A percentile compares a stretch with the other conserved stretches of the same genome.
Evolutionary conservation across 345 rosid genomes (phyloP).

Genomic region (Dipteronia dyeriana): DNA sequence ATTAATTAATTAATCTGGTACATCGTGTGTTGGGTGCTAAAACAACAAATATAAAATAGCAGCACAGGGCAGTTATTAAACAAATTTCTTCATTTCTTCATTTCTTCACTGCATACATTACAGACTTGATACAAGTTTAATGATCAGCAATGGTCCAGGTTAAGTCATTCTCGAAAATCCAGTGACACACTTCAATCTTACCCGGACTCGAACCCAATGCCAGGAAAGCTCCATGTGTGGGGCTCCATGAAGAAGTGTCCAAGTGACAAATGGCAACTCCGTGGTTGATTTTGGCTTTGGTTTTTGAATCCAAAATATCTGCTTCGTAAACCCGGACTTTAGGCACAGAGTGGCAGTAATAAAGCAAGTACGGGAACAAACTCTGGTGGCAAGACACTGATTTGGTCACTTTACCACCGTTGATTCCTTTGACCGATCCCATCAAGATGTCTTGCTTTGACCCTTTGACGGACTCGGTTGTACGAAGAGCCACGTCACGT

Average conservation of each 20-base stretch:
- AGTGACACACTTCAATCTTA: slow-evolving; percentile 69
- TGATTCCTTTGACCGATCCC: slow-evolving; percentile 41
- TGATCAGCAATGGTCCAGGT: slow-evolving; percentile 58
- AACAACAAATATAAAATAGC: too few relatives aligned
- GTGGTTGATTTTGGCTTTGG: slow-evolving; percentile 51
- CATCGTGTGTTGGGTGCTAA: too few relatives aligned
- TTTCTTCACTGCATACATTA: too few relatives aligned
- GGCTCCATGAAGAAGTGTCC: slow-evolving; percentile 80
- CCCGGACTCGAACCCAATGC: slow-evolving; percentile 77
- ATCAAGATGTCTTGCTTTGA: slow-evolving; percentile 35
- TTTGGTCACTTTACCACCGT: slow-evolving; percentile 62
- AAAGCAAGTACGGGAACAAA: slow-evolving; percentile 69
- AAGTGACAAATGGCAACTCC: slow-evolving; percentile 82
- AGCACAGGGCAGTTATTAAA: too few relatives aligned
- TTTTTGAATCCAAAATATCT: slow-evolving; percentile 57
- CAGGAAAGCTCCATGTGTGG: slow-evolving; percentile 56
- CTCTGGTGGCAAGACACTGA: slow-evolving; percentile 89
- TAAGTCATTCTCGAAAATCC: slow-evolving; percentile 87
- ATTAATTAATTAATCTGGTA: too few relatives aligned
- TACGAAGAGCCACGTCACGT: slow-evolving; percentile 32
- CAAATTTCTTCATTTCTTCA: too few relatives aligned
- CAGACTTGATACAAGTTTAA: slow-evolving; percentile 18
- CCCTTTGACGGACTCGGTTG: slow-evolving; percentile 40
- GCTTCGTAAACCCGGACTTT: slow-evolving; percentile 75
- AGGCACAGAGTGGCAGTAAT: slow-evolving; percentile 85